Base-by-base conservation (phyloP, 208 protist species). In the Tetramitus jugosus region DNA sequence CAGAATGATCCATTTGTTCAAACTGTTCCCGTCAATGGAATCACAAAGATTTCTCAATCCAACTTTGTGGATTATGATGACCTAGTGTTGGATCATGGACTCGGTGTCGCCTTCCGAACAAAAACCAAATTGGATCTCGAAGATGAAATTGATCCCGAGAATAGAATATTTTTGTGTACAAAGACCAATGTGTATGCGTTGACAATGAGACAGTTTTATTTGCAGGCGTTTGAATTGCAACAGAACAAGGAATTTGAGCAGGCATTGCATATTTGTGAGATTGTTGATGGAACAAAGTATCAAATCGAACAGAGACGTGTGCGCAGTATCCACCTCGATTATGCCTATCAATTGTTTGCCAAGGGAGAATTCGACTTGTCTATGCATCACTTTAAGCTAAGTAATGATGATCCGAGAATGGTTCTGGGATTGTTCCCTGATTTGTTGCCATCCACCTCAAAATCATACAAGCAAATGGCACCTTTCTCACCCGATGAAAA, bases 1-100 rank as follows among this genome's bases (percentile, higher is more conserved):
- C 37, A 77, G 45, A 72, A 81, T 10, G 46, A 46, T 37, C 40
- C 56, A 40, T 67, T 62, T 13, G 74, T 74, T 77, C 78, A 76
- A 60, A 45, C 7, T 3, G 3, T 81, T 13, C 56, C 33, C 3
- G 17, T 72, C 4, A 35, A 29, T 1, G 13, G 72, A 33, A 74
- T 77, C 37, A 72, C n/a, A 26, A 39, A 31, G 8, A 72, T 17
- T 10, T 79, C 72, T 35, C 53, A 80, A 46, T 33, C 31, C 17
- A 81, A 81, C 56, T 79, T 61, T 31, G 39, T 81, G 49, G 78
- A 81, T 69, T 60, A 80, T n/a, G 78, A 81, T 52, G 6, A 37
- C 31, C 10, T 17, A 52, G n/a, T n/a, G 17, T 37, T 80, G 31
- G 53, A 61, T 45, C 23, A n/a, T n/a, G 61, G 78, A 52, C 42